phyloP scores from a whole-genome alignment of 2,329 filamentous ascomycete genomes.

The Sporothrix protearum region DNA sequence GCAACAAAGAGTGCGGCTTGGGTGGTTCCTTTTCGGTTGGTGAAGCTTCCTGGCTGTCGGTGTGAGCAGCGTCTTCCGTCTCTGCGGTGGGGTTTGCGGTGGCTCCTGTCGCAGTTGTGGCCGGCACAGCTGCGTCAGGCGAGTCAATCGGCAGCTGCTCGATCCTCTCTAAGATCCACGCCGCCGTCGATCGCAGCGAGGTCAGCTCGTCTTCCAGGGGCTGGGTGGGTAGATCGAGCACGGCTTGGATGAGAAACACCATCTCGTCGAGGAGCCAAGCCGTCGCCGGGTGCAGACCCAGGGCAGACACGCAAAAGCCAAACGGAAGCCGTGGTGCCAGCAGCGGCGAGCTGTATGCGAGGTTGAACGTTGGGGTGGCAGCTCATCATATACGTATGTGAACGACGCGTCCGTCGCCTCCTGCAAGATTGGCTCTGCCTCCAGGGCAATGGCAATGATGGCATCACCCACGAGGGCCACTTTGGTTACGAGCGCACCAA shows the following conservation, averaged over 20 bases:
- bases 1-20: conserved; percentile 28
- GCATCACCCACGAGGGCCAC: conserved; percentile 46
- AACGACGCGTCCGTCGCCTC: conserved; percentile 29
- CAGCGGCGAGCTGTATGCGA: conserved; percentile 47
- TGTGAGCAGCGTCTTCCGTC: neutral
- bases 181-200: conserved; percentile 39
- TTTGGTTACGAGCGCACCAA: conserved; percentile 47
- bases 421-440: conserved; percentile 41
- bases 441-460: conserved; percentile 45
- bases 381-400: conserved; percentile 41
- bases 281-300: conserved; percentile 44
- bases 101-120: neutral
- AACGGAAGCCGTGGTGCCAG: conserved; percentile 44
- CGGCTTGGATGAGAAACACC: conserved; percentile 43
- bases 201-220: conserved; percentile 38
- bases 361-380: conserved; percentile 38
- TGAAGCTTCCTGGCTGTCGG: neutral
- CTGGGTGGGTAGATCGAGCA: conserved; percentile 38
- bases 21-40: conserved; percentile 6
- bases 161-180: conserved; percentile 42
- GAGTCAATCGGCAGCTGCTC: conserved; percentile 29
- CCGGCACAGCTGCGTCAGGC: conserved; percentile 26
- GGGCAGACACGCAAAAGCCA: conserved; percentile 38
- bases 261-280: conserved; percentile 51
- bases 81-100: no score